These are phyloP conservation scores for Eucalyptus victrix DNA, from an alignment of 345 rosid genomes.

Conservation along the genomic window DNA sequence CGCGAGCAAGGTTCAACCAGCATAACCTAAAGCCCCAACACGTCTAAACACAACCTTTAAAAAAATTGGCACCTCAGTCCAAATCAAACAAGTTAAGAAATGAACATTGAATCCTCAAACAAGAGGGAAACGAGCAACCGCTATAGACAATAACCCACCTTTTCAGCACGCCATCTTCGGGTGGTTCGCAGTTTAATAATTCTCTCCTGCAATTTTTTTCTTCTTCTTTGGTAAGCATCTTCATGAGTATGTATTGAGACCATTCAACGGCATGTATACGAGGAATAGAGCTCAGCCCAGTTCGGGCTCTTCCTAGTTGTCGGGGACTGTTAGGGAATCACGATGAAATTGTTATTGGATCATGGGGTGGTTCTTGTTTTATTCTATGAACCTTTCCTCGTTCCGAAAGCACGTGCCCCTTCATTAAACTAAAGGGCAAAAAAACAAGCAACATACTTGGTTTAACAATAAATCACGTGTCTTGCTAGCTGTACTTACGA, in stretches of 20 bases:
- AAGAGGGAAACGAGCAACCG: not conserved
- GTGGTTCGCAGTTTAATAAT: not conserved
- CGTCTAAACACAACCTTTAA: not conserved
- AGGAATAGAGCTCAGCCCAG: not conserved
- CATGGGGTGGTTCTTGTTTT: not conserved
- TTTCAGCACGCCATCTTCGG: not conserved
- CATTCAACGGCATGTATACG: not conserved
- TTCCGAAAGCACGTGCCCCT: not conserved
- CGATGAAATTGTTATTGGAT: not conserved
- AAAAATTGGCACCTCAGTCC: not conserved
- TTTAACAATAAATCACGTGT: not conserved
- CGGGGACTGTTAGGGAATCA: not conserved
- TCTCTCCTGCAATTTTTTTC: not conserved
- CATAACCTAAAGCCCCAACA: not conserved
- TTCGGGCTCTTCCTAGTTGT: not conserved
- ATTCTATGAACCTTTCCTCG: not conserved
- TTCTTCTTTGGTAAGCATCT: not conserved
- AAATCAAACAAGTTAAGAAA: not conserved
- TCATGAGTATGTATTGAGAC: not conserved
- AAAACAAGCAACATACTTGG: not conserved
- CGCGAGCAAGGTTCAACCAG: not conserved
- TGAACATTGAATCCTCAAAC: not conserved
- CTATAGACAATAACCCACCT: not conserved
- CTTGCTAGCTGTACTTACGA: not conserved
- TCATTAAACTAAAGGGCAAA: not conserved